phyloP scores from a whole-genome alignment of 2,329 filamentous ascomycete genomes.

The Penicillium corylophilum region DNA sequence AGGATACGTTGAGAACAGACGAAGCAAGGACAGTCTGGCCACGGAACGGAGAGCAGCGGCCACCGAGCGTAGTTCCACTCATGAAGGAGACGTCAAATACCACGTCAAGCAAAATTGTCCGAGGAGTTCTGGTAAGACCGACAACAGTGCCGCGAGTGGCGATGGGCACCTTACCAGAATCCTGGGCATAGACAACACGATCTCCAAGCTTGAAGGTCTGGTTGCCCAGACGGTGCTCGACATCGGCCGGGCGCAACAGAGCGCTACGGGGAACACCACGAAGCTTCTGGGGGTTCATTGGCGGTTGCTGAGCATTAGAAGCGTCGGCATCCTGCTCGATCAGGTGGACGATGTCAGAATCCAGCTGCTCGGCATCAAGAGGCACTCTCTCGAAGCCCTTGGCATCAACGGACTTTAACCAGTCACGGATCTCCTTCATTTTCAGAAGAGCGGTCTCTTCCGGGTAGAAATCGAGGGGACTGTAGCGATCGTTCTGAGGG shows the following conservation, averaged over 20 bases:
- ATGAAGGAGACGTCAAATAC: constrained; percentile 95
- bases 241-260: constrained; percentile 88
- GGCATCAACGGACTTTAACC: constrained; percentile 88
- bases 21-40: constrained; percentile 86
- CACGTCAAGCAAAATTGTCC: constrained; percentile 79
- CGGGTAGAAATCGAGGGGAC: constrained; percentile 83
- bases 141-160: constrained; percentile 90
- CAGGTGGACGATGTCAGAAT: constrained; percentile 80
- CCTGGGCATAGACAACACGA: constrained; percentile 87
- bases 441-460: constrained; percentile 69
- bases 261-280: constrained; percentile 81
- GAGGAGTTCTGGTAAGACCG: constrained; percentile 84
- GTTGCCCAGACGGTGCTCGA: constrained; percentile 85
- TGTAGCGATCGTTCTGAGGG: constrained; percentile 78
- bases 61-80: constrained; percentile 89
- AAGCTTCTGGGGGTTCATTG: constrained; percentile 66
- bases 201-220: constrained; percentile 85
- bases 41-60: constrained; percentile 87
- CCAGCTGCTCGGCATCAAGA: constrained; percentile 91
- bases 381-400: constrained; percentile 95
- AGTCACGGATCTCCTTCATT: constrained; percentile 90
- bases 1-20: constrained; percentile 83
- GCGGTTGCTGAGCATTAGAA: constrained; percentile 52
- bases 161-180: constrained; percentile 92
- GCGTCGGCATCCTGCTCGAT: constrained; percentile 76